phyloP scores from a whole-genome alignment of 768 basidiomycete genomes.

The Trametes sanguinea region DNA sequence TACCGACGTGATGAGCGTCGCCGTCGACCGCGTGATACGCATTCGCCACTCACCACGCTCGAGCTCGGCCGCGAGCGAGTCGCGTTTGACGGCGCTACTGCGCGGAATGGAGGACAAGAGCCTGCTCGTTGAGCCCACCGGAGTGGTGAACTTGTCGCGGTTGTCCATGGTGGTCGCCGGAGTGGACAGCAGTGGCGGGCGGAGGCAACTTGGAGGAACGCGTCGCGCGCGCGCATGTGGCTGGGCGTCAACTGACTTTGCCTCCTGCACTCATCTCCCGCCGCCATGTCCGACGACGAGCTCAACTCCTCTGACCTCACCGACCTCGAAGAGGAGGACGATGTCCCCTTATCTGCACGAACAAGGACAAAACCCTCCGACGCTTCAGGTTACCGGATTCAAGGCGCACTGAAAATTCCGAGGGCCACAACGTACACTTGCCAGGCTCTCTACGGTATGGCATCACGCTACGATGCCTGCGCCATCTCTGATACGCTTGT shows the following conservation, averaged over 20 bases:
- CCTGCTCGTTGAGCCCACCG: slow-evolving; percentile 21
- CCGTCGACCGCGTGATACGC: slow-evolving; percentile 1
- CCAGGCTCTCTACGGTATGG: slow-evolving; percentile 37
- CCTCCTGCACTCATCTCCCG: neutral
- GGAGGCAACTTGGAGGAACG: neutral
- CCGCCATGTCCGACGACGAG: slow-evolving; percentile 12
- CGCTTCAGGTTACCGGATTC: slow-evolving; percentile 23
- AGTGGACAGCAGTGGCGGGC: neutral
- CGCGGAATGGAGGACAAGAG: slow-evolving; percentile 20
- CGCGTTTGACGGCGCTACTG: slow-evolving; percentile 53
- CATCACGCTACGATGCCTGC: too few relatives aligned
- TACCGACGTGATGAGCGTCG: slow-evolving; percentile 32
- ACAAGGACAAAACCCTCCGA: slow-evolving; percentile 7
- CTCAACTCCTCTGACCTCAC: slow-evolving; percentile 32
- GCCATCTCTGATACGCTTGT: neutral
- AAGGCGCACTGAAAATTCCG: slow-evolving; percentile 29
- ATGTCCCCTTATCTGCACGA: slow-evolving; percentile 10
- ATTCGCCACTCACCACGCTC: slow-evolving; percentile 51
- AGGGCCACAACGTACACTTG: slow-evolving; percentile 35
- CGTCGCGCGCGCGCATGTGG: neutral
- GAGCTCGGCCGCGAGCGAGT: slow-evolving; percentile 66
- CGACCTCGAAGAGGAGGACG: slow-evolving; percentile 30
- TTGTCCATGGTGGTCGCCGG: slow-evolving; percentile 19
- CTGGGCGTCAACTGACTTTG: neutral
- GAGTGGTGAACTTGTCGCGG: slow-evolving; percentile 29